Conservation (phyloP, 345 rosid species). For the Hypericum androsaemum region DNA sequence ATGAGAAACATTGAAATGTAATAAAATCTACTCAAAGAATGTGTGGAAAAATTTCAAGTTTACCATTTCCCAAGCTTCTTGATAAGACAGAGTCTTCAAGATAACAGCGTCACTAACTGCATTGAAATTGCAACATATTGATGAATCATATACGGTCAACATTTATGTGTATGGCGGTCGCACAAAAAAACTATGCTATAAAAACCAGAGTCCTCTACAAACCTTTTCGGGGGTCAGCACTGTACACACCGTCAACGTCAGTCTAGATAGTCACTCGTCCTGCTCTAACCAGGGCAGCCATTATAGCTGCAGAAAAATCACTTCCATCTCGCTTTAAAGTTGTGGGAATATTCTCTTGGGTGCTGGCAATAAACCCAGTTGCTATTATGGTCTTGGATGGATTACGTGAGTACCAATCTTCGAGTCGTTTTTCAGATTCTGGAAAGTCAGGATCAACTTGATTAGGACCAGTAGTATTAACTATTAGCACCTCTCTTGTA, state of each 20-base stretch:
- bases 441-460: conserved; percentile 46
- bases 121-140: conserved; percentile 15
- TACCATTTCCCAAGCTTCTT: conserved; percentile 99
- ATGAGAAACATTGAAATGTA: conserved; percentile 11
- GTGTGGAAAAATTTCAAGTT: conserved; percentile 8
- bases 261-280: conserved; percentile 93
- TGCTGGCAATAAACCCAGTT: conserved; percentile 6
- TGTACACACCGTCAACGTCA: conserved; percentile 95
- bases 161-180: no score
- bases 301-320: conserved; percentile 96
- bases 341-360: conserved; percentile 79
- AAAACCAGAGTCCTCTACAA: conserved; percentile 7
- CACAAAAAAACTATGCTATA: no score
- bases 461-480: conserved; percentile 76
- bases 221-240: conserved; percentile 99
- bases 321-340: conserved; percentile 99
- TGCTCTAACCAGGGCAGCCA: conserved; percentile 82
- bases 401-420: conserved; percentile 2
- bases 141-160: no score
- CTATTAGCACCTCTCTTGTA: conserved; percentile 89
- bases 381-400: conserved; percentile 5
- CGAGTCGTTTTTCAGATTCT: conserved; percentile 5
- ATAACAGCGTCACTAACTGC: conserved; percentile 97
- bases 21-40: conserved; percentile 6
- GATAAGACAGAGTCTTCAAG: conserved; percentile 75